These are phyloP conservation scores for Aspergillus heteromorphus DNA, from an alignment of 495 filamentous ascomycete genomes.

Conservation along the genomic window DNA sequence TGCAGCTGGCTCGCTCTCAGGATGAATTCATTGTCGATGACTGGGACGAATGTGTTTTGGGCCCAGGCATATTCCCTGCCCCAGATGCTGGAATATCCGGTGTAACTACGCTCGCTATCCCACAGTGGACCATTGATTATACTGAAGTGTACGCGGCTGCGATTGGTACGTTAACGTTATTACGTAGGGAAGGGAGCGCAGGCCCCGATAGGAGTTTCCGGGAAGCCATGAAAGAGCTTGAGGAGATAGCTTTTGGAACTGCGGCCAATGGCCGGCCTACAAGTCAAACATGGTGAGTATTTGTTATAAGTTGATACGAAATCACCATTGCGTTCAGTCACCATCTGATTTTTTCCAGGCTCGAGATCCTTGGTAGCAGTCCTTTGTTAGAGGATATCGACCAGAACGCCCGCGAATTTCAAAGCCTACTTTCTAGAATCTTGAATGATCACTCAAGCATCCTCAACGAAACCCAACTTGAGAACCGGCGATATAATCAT, in stretches of 20 bases:
- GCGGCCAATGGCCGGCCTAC: not conserved
- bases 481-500: slow-evolving; percentile 16
- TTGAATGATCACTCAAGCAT: not conserved
- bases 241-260: slow-evolving; percentile 1
- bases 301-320: not conserved
- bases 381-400: slow-evolving; percentile 31
- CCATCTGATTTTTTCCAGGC: slow-evolving; percentile 14
- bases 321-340: not conserved
- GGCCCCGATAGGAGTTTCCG: slow-evolving; percentile 12
- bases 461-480: slow-evolving; percentile 8
- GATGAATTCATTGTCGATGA: slow-evolving; percentile 36
- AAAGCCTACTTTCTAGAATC: slow-evolving; percentile 19
- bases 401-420: slow-evolving; percentile 23
- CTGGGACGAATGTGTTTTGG: slow-evolving; percentile 27
- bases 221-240: slow-evolving; percentile 13
- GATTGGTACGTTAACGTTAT: slow-evolving; percentile 8
- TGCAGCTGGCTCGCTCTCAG: not conserved
- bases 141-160: slow-evolving; percentile 26
- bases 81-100: slow-evolving; percentile 6
- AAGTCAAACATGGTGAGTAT: slow-evolving; percentile 23
- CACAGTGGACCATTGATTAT: slow-evolving; percentile 30
- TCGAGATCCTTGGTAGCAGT: slow-evolving; percentile 24
- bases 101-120: slow-evolving; percentile 8
- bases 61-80: not conserved
- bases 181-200: not conserved